Conservation (phyloP, 768 basidiomycete species). For the Mycena maculata region DNA sequence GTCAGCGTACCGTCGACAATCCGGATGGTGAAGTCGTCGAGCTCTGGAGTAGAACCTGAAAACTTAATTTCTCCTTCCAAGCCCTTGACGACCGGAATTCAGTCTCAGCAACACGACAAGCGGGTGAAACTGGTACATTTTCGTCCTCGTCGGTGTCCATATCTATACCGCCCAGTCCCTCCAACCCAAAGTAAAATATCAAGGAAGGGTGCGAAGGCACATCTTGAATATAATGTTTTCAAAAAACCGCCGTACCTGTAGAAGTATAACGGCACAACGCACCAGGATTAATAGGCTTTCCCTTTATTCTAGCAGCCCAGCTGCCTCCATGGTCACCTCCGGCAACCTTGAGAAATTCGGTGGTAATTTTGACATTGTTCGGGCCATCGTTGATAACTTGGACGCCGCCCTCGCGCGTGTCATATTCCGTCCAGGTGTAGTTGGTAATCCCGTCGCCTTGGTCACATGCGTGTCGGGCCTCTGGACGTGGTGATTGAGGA, state of each 20-base stretch:
- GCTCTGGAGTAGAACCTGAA: conserved; percentile 77
- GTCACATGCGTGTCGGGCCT: conserved; percentile 87
- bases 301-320: conserved; percentile 89
- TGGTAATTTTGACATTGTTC: conserved; percentile 89
- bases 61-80: conserved; percentile 77
- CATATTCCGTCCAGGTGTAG: conserved; percentile 92
- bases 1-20: conserved; percentile 74
- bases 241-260: neutral
- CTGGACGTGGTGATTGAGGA: conserved; percentile 51
- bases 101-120: conserved; percentile 10
- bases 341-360: conserved; percentile 87
- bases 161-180: conserved; percentile 86
- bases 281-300: conserved; percentile 80
- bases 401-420: conserved; percentile 85
- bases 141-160: conserved; percentile 83
- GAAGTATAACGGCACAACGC: conserved; percentile 36
- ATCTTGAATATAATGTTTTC: conserved; percentile 38
- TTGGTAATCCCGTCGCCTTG: conserved; percentile 83
- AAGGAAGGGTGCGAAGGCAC: conserved; percentile 75
- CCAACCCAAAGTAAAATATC: conserved; percentile 89
- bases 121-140: conserved; percentile 59
- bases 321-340: conserved; percentile 87
- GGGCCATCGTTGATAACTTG: conserved; percentile 83
- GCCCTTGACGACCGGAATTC: conserved; percentile 62
- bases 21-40: conserved; percentile 86